Evolutionary conservation across 2,329 filamentous ascomycete genomes (phyloP), one percentile per base, ranked within the genome.

Genomic region (Cercospora zeae-maydis): DNA sequence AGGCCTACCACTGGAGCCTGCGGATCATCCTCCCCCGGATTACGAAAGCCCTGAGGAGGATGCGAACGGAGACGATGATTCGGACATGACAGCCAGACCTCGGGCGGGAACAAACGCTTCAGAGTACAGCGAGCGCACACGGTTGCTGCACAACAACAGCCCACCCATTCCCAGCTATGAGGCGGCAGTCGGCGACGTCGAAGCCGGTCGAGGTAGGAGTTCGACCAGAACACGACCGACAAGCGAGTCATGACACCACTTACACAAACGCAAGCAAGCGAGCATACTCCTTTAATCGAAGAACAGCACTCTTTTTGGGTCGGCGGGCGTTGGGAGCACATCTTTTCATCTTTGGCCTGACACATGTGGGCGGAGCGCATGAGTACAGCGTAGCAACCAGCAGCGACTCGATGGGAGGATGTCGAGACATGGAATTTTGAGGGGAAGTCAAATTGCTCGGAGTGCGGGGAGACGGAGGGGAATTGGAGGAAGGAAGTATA

Each of bases 101-200:
- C 57, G 58, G 21, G 57, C 73, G 27, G 59, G 49, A 52, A 37
- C 52, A 63, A 47, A 62, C 62, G 31, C 58, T 61, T 55, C 55
- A 49, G 58, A 66, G 58, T 39, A 58, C 39, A 54, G 53, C 59
- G 64, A 62, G 42, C 58, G 39, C 14, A 49, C 61, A 31, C 21
- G 61, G 59, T 16, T 66, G 63, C 51, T 66, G 5, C 56, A 34
- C 42, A 66, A 61, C 24, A 55, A 59, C 14, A 70, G 67, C 77
- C 88, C 90, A 24, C 90, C 91, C 0, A 92, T 95, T 66, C 91
- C 91, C 1, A 93, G 86, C 71, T 96, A 96, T 74, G 90, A 87
- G 74, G 90, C 91, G 63, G 91, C 90, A 1, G 82, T 92, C 14
- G 65, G 67, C 54, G 71, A 72, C 47, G 63, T 68, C 16, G 67